Evolutionary conservation across 176 grass and related monocot species (phyloP), one percentile per base, ranked within the genome.

Genomic region (Cenchrus americanus): DNA sequence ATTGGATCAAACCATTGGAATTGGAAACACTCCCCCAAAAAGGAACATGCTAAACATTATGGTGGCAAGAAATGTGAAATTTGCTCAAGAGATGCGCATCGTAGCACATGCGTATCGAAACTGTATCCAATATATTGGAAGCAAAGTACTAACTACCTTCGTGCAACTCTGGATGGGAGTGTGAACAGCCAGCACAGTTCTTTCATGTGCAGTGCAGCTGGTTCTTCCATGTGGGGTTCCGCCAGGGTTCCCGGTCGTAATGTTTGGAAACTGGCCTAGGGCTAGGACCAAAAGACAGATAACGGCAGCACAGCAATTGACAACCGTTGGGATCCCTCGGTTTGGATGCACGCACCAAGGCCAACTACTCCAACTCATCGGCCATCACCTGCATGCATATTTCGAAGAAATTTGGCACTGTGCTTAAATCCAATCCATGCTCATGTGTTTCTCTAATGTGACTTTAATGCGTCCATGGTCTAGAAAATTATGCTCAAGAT

Each of bases 351-450:
- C 15, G 63, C 81, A 18, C 18, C 64, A 12, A 22, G 34, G 5
- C 67, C 60, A 82, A 71, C 65, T 66, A 72, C 14, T 77, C 80
- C 78, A 84, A 60, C 32, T 62, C 79, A 58, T 53, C 69, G 17
- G 12, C 18, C 13, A 40, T 72, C 64, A 26, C 57, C 34, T 26
- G 10, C 13, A 23, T 23, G 13, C 18, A 23, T 70, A 48, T 41
- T 1, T 80, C 27, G 44, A 26, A 26, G 70, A n/a, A 58, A 61
- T 77, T 59, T 63, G 32, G 21, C 52, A 66, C 7, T 47, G 43
- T 69, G 30, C 68, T 74, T 68, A 69, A 44, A 87, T 90, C 83
- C 79, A 76, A 23, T 68, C 60, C 27, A 49, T 26, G n/a, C 34
- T 37, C 10, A 51, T 49, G 26, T 54, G 71, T 66, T 54, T 40